Evolutionary conservation across 73 alveolate species (phyloP), one percentile per base, ranked within the genome.

Genomic region (Symbiodinium pilosum): DNA sequence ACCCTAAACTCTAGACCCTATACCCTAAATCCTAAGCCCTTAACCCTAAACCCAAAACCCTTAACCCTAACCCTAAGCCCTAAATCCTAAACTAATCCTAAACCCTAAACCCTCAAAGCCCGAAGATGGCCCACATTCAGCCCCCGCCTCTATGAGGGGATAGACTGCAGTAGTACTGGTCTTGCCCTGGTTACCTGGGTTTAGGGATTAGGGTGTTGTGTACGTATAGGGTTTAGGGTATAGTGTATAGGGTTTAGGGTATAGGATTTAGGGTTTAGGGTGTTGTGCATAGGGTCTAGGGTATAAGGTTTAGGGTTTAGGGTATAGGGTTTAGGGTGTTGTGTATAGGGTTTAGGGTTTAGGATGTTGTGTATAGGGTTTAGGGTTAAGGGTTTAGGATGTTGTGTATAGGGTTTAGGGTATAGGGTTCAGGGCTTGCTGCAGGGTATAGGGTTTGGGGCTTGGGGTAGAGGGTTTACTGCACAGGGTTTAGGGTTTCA

Each of bases 81-180:
- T 52, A 52, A 52, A 52, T 28, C 69, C 69, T 52, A 52, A 52
- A 52, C 69, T 28, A 52, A 20, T 28, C 69, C 69, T 59, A 59
- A 59, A 59, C 77, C 77, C 77, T 59, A 59, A 59, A 59, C 77
- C 77, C 77, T 32, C 32, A 20, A 24, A 24, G 36, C 39, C 77
- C 12, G 21, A 52, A 54, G 64, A 47, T 7, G 7, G 64, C 64
- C 64, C 64, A 7, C 7, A 47, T 11, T 11, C 24, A 47, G 64
- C 7, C 71, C 71, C n/a, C 38, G 96, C 96, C 96, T 91, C 96
- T 28, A 91, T 91, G 42, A 91, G 87, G 28, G 96, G 96, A 43
- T 91, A 91, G 54, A 91, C 96, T 39, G 96, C 96, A 14, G 96
- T 91, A 18, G 96, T 91, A 32, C 96, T 91, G 96, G 96, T 91